These are phyloP conservation scores for Tulasnella sp. DNA, from an alignment of 768 basidiomycete genomes.

Conservation along the genomic window DNA sequence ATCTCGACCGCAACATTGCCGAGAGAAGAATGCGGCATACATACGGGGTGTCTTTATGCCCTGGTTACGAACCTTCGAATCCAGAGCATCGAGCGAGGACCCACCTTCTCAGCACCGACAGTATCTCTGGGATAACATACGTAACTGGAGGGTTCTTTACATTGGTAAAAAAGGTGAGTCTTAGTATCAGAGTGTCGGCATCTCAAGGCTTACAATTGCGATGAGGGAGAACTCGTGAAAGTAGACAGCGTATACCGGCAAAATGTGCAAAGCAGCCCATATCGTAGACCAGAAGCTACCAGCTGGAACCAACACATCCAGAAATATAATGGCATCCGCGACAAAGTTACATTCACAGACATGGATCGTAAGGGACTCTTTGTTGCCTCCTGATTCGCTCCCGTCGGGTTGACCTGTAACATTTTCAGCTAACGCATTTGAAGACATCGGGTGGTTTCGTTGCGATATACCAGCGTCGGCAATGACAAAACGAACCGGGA, in stretches of 20 bases:
- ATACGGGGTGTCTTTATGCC: conserved; percentile 75
- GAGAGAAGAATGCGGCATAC: conserved; percentile 67
- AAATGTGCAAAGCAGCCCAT: not conserved
- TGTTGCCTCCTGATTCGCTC: not conserved
- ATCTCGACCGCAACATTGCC: conserved; percentile 74
- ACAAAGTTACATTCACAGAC: not conserved
- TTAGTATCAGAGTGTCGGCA: not conserved
- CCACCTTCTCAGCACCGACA: not conserved
- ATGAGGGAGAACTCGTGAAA: not conserved
- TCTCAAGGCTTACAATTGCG: not conserved
- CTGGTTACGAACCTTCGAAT: not conserved
- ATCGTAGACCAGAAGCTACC: not conserved
- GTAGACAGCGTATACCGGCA: not conserved
- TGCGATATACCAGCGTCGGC: not conserved
- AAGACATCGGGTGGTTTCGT: not conserved
- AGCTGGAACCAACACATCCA: not conserved
- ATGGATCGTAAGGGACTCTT: not conserved
- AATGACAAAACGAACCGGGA: not conserved
- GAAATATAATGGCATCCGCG: not conserved
- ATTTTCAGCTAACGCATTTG: not conserved
- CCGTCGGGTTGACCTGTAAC: not conserved
- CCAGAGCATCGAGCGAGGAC: not conserved
- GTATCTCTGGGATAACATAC: not conserved
- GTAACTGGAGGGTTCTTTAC: not conserved
- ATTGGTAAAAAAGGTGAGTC: not conserved